Base-by-base conservation (phyloP, 169 alveolate species). In the Neospora caninum region DNA sequence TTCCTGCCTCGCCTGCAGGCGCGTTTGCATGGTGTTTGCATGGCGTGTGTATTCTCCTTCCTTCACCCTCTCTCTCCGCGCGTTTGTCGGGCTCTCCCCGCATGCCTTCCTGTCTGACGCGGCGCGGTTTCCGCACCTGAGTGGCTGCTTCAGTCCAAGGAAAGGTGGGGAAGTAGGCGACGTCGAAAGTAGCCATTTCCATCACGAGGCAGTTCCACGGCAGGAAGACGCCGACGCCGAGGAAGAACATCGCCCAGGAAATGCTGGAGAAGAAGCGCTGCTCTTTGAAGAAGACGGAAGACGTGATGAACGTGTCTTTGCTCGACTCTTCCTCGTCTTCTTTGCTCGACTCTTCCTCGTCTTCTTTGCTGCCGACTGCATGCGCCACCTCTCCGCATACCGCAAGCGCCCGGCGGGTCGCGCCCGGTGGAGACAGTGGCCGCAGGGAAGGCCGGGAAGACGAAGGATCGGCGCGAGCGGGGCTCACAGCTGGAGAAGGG, bases 191-290 rank as follows among this genome's bases (percentile, higher is more conserved):
- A 34, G 64, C 82, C 94, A 92, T 92, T 45, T 92, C 91, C 45
- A 92, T 41, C 41, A 92, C 91, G 36, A 92, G 45, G 86, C 91
- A 80, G 53, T 92, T 64, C 94, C 94, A 92, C 38, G 94, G 94
- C 34, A 92, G 86, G 29, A 84, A 70, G 70, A 73, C 84, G 67
- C 91, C 89, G 27, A 67, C 91, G 86, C 94, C 94, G 36, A 92
- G n/a, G 42, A 64, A 53, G 53, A 92, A 92, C 39, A 92, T 53
- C 9, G 94, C 94, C 39, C 86, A 78, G n/a, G 86, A 78, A 43
- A 78, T 78, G 45, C 86, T 78, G 22, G 86, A 78, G 45, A 20
- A 36, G 42, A 78, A 78, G 2, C 86, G 39, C 45, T 78, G 86
- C 86, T 78, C 86, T 43, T n/a, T n/a, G 45, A 78, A 78, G 42